phyloP scores from a whole-genome alignment of 2,329 filamentous ascomycete species.

The Colletotrichum endophyticum region DNA sequence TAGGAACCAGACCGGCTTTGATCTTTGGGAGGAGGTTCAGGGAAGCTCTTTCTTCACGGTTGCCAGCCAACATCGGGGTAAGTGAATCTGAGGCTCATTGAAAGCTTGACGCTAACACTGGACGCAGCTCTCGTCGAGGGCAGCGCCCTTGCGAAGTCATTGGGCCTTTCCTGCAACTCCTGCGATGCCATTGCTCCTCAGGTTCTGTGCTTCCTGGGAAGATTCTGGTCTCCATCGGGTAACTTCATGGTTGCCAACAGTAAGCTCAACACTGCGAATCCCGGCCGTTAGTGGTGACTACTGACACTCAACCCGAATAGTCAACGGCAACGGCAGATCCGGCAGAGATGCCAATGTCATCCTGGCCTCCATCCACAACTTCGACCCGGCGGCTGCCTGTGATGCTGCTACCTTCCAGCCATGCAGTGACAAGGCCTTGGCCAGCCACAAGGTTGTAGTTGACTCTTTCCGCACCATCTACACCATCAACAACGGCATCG shows the following conservation, averaged over 20 bases:
- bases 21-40: constrained; percentile 83
- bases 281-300: neutral
- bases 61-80: constrained; percentile 69
- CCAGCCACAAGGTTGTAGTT: constrained; percentile 77
- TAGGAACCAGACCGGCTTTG: constrained; percentile 67
- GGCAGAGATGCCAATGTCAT: constrained; percentile 78
- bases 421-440: constrained; percentile 70
- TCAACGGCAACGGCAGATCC: constrained; percentile 64
- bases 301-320: constrained; percentile 23
- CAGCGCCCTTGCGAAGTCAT: constrained; percentile 64
- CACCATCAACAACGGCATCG: constrained; percentile 69
- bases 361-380: constrained; percentile 69
- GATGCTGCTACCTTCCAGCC: constrained; percentile 79
- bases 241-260: constrained; percentile 71
- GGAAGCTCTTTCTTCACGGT: constrained; percentile 83
- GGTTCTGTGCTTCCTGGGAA: constrained; percentile 75
- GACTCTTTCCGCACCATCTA: constrained; percentile 79
- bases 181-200: constrained; percentile 72
- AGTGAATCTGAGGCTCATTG: constrained; percentile 32
- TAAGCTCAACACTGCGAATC: constrained; percentile 27
- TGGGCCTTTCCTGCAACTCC: constrained; percentile 64
- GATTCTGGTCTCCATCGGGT: constrained; percentile 69
- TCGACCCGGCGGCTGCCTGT: constrained; percentile 70
- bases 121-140: constrained; percentile 67
- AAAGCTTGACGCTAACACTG: neutral